These are phyloP conservation scores for Williopsis jadinii DNA, from an alignment of 1,139 yeast genomes.

Conservation along the genomic window DNA sequence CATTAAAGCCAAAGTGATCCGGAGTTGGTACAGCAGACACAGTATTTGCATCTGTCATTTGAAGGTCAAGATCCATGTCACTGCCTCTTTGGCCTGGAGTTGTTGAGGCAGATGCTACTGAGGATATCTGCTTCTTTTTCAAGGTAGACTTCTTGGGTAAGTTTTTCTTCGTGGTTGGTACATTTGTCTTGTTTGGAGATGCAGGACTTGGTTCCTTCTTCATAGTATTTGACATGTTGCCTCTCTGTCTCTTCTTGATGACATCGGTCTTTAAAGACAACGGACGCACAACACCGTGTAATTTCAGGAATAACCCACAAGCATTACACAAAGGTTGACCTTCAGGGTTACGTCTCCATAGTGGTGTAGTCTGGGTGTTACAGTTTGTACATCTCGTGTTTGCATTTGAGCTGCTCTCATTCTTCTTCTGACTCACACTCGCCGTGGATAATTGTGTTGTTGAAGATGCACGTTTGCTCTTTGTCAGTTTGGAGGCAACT, in stretches of 20 bases:
- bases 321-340: conserved; percentile 95
- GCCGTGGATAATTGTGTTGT: conserved; percentile 13
- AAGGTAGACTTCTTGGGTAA: neutral
- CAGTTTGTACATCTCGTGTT: conserved; percentile 67
- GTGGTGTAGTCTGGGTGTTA: conserved; percentile 86
- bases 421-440: conserved; percentile 7
- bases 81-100: neutral
- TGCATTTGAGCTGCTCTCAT: conserved; percentile 10
- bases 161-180: conserved; percentile 1
- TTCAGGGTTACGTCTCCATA: conserved; percentile 90
- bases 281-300: conserved; percentile 93
- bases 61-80: conserved; percentile 1
- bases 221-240: conserved; percentile 9
- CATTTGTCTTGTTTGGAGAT: conserved; percentile 8
- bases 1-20: conserved; percentile 6
- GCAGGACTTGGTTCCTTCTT: conserved; percentile 9
- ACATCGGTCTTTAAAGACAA: conserved; percentile 87
- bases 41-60: neutral
- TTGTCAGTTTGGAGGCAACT: conserved; percentile 12
- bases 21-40: neutral
- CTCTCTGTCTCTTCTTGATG: conserved; percentile 64
- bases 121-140: neutral
- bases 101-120: neutral
- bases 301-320: conserved; percentile 83
- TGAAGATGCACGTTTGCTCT: conserved; percentile 14